These are phyloP conservation scores for Halophytophthora batemanensis DNA, from an alignment of 352 stramenopile species.

Conservation along the genomic window DNA sequence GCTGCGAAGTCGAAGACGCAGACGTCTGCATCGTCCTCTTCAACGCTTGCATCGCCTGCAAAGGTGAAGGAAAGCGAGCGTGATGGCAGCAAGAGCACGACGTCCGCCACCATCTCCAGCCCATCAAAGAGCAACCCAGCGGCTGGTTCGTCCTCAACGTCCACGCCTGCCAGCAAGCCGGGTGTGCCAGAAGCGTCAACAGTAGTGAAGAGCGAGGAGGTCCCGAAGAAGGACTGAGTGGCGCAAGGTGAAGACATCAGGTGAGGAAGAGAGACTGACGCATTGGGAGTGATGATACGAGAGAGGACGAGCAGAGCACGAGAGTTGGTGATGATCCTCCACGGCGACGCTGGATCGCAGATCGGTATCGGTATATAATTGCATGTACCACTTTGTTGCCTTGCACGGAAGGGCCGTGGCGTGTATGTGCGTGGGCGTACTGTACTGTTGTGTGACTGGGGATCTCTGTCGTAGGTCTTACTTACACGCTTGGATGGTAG, in stretches of 20 bases:
- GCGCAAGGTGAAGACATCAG: conserved; percentile 22
- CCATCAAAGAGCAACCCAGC: too few species aligned
- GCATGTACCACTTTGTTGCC: neutral
- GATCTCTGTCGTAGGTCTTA: too few species aligned
- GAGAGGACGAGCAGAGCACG: conserved; percentile 1
- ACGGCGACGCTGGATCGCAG: too few species aligned
- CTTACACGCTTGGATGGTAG: too few species aligned
- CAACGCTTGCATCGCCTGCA: too few species aligned
- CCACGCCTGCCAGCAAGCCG: conserved; percentile 9
- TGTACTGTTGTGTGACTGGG: too few species aligned
- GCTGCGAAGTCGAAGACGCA: conserved; percentile 3
- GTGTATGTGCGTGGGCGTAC: too few species aligned
- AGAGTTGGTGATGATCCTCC: neutral
- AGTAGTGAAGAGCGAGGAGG: conserved; percentile 13
- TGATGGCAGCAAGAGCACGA: neutral
- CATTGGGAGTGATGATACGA: too few species aligned
- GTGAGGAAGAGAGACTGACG: conserved; percentile 10
- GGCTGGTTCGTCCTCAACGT: neutral
- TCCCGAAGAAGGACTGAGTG: too few species aligned
- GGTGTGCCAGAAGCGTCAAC: conserved; percentile 3
- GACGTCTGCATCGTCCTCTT: neutral
- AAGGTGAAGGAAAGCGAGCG: too few species aligned
- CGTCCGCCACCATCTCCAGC: too few species aligned
- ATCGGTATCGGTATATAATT: neutral
- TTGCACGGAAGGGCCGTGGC: neutral